A percentile compares a stretch with the other conserved stretches of the same genome.
Conservation (phyloP, 2,329 filamentous ascomycete species). For the Aspergillus calidoustus region DNA sequence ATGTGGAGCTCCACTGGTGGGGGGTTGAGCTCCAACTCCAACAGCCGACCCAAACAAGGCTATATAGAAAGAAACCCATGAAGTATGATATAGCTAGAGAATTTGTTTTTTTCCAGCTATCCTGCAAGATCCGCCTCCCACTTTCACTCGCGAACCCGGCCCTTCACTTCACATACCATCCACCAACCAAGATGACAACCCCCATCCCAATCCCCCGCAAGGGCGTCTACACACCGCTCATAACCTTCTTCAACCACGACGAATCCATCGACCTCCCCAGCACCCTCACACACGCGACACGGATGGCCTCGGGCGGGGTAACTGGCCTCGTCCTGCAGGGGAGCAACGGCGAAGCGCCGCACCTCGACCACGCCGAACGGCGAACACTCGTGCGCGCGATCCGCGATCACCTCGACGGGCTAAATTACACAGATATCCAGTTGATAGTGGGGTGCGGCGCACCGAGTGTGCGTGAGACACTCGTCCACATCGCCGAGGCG, state of each 20-base stretch:
- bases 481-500: conserved; percentile 68
- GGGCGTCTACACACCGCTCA: not conserved
- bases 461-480: conserved; percentile 69
- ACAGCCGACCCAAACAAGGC: too few species aligned
- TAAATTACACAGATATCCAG: not conserved
- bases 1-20: too few species aligned
- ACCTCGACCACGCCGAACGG: conserved; percentile 69
- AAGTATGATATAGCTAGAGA: too few species aligned
- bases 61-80: too few species aligned
- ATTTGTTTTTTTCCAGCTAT: too few species aligned
- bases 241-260: not conserved
- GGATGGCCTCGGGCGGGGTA: conserved; percentile 66
- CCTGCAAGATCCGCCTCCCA: too few species aligned
- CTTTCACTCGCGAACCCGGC: too few species aligned
- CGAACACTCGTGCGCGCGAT: conserved; percentile 29
- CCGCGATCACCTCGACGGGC: not conserved
- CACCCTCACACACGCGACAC: not conserved
- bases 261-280: not conserved
- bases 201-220: too few species aligned
- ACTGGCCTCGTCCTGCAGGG: conserved; percentile 72
- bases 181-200: too few species aligned
- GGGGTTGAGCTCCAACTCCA: too few species aligned
- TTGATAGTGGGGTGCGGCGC: conserved; percentile 61
- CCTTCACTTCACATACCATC: too few species aligned
- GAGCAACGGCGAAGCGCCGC: conserved; percentile 75